Percentiles rank a stretch among this genome's conserved stretches.
Conservation (phyloP, 1,284 basidiomycete genomes). For the Naganishia sp. region DNA sequence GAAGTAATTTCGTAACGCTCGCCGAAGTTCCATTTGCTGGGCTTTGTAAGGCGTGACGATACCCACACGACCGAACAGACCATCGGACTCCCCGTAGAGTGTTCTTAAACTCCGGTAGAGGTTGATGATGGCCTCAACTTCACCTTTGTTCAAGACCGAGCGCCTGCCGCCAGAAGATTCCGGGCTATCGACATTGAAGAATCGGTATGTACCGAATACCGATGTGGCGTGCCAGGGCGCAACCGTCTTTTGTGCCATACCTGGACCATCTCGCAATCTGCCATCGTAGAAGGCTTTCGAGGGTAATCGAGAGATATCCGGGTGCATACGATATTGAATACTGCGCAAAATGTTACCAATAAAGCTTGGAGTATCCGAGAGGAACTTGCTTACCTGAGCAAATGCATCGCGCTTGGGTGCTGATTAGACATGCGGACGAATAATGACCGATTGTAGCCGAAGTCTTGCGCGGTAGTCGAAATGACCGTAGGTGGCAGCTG, state of each 20-base stretch:
- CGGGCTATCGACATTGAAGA: conserved; percentile 70
- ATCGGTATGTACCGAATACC: conserved; percentile 84
- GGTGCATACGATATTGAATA: conserved; percentile 99
- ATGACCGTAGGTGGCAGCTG: conserved; percentile 97
- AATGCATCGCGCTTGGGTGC: conserved; percentile 75
- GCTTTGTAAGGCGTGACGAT: conserved; percentile 95
- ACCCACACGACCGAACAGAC: conserved; percentile 78
- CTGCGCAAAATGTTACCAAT: conserved; percentile 35
- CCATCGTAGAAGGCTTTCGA: conserved; percentile 86
- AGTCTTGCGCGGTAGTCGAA: conserved; percentile 77
- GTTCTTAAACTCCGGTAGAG: conserved; percentile 73
- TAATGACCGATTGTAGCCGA: conserved; percentile 82
- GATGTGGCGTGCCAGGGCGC: conserved; percentile 82
- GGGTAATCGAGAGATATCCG: conserved; percentile 86
- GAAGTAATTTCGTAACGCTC: conserved; percentile 70
- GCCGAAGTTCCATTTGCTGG: conserved; percentile 77
- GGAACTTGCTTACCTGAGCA: conserved; percentile 68
- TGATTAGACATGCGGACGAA: conserved; percentile 89
- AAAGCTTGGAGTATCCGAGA: too few species aligned
- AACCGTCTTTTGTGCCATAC: conserved; percentile 79
- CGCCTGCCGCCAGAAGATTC: conserved; percentile 59
- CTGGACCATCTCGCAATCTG: conserved; percentile 79
- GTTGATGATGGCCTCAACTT: conserved; percentile 75
- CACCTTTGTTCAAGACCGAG: conserved; percentile 76
- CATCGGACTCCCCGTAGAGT: conserved; percentile 63